Percentiles rank a stretch among this genome's conserved stretches.
Evolutionary conservation across 345 rosid species (phyloP).

Genomic region (Geranium brycei): DNA sequence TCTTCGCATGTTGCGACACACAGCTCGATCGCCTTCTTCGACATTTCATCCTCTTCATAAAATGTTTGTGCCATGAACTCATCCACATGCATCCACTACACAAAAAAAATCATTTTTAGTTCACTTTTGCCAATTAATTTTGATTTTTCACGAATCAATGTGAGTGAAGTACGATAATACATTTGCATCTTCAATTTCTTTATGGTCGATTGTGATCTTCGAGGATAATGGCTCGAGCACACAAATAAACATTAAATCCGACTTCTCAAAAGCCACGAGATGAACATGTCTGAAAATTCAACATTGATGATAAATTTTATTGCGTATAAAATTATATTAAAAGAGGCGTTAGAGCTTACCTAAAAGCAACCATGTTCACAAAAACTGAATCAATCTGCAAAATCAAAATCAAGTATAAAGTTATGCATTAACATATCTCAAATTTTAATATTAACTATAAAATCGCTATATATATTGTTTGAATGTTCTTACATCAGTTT

Average conservation of each 20-base stretch:
- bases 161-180: constrained; percentile 5
- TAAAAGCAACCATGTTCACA: too few species aligned
- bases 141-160: too few species aligned
- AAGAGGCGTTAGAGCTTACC: too few species aligned
- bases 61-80: constrained; percentile 29
- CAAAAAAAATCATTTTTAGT: neutral
- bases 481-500: too few species aligned
- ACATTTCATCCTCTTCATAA: constrained; percentile 32
- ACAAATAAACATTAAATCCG: constrained; percentile 38
- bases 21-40: constrained; percentile 21
- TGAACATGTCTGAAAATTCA: constrained; percentile 29
- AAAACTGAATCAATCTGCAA: too few species aligned
- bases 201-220: constrained; percentile 26
- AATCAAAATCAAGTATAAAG: too few species aligned
- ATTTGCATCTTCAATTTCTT: constrained; percentile 34
- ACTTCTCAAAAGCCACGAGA: constrained; percentile 32
- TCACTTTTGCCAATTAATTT: neutral
- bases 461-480: too few species aligned
- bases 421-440: too few species aligned
- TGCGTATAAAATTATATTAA: too few species aligned
- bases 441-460: too few species aligned
- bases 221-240: constrained; percentile 31
- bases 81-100: constrained; percentile 37
- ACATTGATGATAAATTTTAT: too few species aligned
- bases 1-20: constrained; percentile 24